Evolutionary conservation across 1,284 basidiomycete genomes (phyloP).

Genomic region (Pseudozyma sp.): DNA sequence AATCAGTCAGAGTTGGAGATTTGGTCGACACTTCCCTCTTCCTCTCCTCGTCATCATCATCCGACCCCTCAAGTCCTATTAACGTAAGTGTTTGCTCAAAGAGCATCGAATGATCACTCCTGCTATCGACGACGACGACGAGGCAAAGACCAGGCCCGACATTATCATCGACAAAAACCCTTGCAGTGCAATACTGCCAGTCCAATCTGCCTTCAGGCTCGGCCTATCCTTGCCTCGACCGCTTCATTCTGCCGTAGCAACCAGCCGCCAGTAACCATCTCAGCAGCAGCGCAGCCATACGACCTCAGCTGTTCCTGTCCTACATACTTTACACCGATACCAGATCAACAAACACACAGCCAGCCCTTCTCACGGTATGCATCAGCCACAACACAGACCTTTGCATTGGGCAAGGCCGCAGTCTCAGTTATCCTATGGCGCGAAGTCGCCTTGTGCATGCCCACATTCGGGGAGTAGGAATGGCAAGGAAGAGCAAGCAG

Average conservation of each 20-base stretch:
- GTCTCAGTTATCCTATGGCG: too few relatives aligned
- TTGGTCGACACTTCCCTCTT: conserved; percentile 36
- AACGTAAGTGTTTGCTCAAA: conserved; percentile 36
- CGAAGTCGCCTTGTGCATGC: too few relatives aligned
- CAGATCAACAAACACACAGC: not conserved
- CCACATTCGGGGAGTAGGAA: too few relatives aligned
- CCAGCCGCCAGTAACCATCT: too few relatives aligned
- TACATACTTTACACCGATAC: too few relatives aligned
- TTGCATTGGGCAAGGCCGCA: not conserved
- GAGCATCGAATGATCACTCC: conserved; percentile 8
- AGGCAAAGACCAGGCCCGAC: conserved; percentile 12
- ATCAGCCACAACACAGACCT: not conserved
- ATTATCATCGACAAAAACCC: not conserved
- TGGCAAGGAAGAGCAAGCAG: too few relatives aligned
- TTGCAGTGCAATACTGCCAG: conserved; percentile 4
- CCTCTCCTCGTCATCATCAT: conserved; percentile 49
- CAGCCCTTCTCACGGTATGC: not conserved
- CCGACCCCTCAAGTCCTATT: conserved; percentile 46
- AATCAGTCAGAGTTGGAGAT: conserved; percentile 32
- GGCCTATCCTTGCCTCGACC: too few relatives aligned
- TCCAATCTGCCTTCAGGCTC: too few relatives aligned
- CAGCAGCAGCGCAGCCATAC: too few relatives aligned
- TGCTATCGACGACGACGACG: conserved; percentile 19
- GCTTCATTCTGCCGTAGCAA: too few relatives aligned
- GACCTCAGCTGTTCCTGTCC: too few relatives aligned